Conservation (phyloP, 163 green algal species). For the Chlorella variabilis region DNA sequence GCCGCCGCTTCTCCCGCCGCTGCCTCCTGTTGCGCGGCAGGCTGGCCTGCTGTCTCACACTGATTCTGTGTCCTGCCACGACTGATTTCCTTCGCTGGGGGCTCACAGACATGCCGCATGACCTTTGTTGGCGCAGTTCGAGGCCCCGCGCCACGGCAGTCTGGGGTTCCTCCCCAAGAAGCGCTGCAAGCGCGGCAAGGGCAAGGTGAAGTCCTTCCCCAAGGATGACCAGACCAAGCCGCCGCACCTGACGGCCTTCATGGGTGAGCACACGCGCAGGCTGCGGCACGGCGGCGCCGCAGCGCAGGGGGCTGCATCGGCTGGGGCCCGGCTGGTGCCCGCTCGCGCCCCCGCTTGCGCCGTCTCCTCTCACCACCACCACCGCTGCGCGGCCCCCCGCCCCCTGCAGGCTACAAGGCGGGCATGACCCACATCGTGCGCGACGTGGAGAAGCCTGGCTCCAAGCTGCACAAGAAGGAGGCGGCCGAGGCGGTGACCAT, state of each 20-base stretch:
- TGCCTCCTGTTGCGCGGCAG: too few species aligned
- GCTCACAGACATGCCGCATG: too few species aligned
- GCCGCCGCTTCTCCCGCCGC: too few species aligned
- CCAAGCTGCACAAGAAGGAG: constrained; percentile 99
- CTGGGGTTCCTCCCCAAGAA: constrained; percentile 99
- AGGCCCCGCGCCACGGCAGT: constrained; percentile 92
- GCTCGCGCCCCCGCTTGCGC: too few species aligned
- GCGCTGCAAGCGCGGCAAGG: constrained; percentile 84
- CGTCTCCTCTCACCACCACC: not conserved
- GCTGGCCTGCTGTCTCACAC: not conserved
- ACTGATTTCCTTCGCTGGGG: too few species aligned
- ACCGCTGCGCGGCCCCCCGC: too few species aligned
- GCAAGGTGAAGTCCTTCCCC: constrained; percentile 98
- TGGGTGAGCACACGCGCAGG: too few species aligned
- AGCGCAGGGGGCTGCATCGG: too few species aligned
- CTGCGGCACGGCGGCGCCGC: too few species aligned
- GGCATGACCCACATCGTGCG: constrained; percentile 99
- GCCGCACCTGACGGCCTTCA: constrained; percentile 97
- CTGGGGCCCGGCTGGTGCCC: too few species aligned
- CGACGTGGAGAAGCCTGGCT: constrained; percentile 99
- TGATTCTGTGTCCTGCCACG: too few species aligned
- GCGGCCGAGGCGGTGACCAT: constrained; percentile 97
- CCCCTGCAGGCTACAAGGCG: constrained; percentile 93
- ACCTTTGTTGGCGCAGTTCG: constrained; percentile 20
- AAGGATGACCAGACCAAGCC: constrained; percentile 91